Evolutionary conservation across 2,329 filamentous ascomycete genomes (phyloP).

Genomic region (Colletotrichum orbiculare): DNA sequence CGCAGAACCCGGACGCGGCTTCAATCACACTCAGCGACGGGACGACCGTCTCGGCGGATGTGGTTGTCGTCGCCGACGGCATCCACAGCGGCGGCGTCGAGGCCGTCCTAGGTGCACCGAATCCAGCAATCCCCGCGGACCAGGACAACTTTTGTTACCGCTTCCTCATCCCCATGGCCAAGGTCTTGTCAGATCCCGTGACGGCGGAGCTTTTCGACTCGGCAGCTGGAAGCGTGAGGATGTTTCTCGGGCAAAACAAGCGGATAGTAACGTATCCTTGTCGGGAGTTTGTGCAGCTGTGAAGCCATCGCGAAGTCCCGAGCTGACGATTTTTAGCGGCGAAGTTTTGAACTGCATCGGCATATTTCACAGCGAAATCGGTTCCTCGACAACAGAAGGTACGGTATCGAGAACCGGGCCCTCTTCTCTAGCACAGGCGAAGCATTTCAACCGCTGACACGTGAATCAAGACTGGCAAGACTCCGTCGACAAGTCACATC

Average conservation of each 20-base stretch:
- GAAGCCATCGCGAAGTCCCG: not conserved
- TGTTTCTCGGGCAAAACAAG: constrained; percentile 36
- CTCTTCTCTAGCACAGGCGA: not conserved
- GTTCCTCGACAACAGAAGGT: constrained; percentile 26
- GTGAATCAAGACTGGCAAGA: constrained; percentile 21
- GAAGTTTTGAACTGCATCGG: constrained; percentile 50
- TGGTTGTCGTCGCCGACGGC: constrained; percentile 60
- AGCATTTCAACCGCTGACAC: not conserved
- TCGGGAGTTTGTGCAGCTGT: constrained; percentile 41
- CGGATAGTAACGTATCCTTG: constrained; percentile 49
- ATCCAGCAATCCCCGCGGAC: constrained; percentile 41
- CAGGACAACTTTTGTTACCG: constrained; percentile 50
- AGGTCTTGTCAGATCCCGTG: constrained; percentile 43
- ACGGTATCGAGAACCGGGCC: too few species aligned
- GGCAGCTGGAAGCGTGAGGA: constrained; percentile 33
- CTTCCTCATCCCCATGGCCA: constrained; percentile 49
- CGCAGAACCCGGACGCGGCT: constrained; percentile 40
- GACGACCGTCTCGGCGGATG: constrained; percentile 44
- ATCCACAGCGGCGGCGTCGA: constrained; percentile 49
- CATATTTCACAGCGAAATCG: constrained; percentile 44
- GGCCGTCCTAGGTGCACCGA: constrained; percentile 43
- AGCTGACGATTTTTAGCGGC: constrained; percentile 38
- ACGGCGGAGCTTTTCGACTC: constrained; percentile 35
- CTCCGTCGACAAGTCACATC: constrained; percentile 42
- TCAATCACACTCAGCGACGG: constrained; percentile 46